These are phyloP conservation scores for Exophiala xenobiotica DNA, from an alignment of 2,329 filamentous ascomycete species.

Conservation along the genomic window DNA sequence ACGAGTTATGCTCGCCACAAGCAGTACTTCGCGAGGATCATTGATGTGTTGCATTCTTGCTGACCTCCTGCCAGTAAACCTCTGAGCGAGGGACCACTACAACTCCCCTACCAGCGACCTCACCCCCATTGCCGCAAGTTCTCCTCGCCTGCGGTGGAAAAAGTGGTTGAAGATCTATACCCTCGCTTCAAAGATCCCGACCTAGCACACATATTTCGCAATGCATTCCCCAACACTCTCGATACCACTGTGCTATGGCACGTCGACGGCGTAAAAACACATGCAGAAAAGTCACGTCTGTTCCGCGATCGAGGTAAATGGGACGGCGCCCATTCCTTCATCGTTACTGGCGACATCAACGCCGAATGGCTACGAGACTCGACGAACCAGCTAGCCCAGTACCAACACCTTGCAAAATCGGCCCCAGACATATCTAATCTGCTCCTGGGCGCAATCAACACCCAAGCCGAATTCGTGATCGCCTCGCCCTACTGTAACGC, in stretches of 20 bases:
- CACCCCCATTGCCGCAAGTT: constrained; percentile 82
- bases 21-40: constrained; percentile 21
- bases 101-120: constrained; percentile 83
- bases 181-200: constrained; percentile 79
- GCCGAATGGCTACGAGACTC: constrained; percentile 88
- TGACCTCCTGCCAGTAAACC: constrained; percentile 59
- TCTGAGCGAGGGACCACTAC: constrained; percentile 73
- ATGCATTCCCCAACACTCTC: constrained; percentile 87
- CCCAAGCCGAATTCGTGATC: constrained; percentile 92
- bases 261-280: constrained; percentile 56
- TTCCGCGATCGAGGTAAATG: constrained; percentile 62
- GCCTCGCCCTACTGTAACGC: constrained; percentile 96
- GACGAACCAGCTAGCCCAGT: constrained; percentile 89
- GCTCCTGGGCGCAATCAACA: constrained; percentile 91
- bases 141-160: constrained; percentile 78
- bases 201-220: constrained; percentile 88
- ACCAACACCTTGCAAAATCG: constrained; percentile 79
- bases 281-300: constrained; percentile 39
- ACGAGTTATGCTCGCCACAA: constrained; percentile 31
- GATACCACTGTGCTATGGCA: constrained; percentile 91
- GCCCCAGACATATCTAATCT: constrained; percentile 75
- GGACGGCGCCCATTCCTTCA: constrained; percentile 85
- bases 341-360: constrained; percentile 90
- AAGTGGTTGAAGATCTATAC: constrained; percentile 80
- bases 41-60: neutral